Evolutionary conservation across 2,329 filamentous ascomycete genomes (phyloP).

Genomic region (Byssochlamys sp.): DNA sequence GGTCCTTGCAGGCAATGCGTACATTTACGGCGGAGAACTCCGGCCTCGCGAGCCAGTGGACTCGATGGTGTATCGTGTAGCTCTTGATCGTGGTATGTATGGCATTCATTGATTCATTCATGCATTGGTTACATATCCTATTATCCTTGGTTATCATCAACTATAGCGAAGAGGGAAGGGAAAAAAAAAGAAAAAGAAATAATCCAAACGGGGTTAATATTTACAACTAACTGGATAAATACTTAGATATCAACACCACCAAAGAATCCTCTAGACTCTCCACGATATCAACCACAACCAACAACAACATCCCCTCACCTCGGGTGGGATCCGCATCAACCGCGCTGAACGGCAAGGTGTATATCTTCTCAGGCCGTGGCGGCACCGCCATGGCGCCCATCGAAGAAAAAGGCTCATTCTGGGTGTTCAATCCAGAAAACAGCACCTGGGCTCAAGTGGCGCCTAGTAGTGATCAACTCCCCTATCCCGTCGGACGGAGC

Average conservation of each 20-base stretch:
- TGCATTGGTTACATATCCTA: neutral
- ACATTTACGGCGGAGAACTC: conserved; percentile 70
- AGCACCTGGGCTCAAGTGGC: conserved; percentile 56
- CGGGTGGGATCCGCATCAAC: conserved; percentile 66
- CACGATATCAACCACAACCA: conserved; percentile 3
- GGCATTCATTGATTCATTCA: too few relatives aligned
- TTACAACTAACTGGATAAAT: neutral
- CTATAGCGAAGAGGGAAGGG: too few relatives aligned
- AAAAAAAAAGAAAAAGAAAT: neutral
- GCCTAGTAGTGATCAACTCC: conserved; percentile 40
- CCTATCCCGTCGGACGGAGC: conserved; percentile 56
- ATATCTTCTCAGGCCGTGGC: conserved; percentile 71
- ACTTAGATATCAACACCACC: too few relatives aligned
- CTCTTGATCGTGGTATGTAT: conserved; percentile 30
- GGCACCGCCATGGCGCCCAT: conserved; percentile 60
- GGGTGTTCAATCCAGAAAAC: conserved; percentile 62
- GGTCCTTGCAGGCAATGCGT: conserved; percentile 48
- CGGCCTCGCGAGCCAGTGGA: conserved; percentile 58
- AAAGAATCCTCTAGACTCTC: conserved; percentile 4
- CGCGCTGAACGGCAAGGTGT: conserved; percentile 59
- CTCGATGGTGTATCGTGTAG: conserved; percentile 60
- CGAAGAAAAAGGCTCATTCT: conserved; percentile 64
- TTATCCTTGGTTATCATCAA: too few relatives aligned
- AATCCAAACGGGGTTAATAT: too few relatives aligned
- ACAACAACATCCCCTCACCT: conserved; percentile 48